Base-by-base conservation (phyloP, 805 yeast species). In the Saturnispora gosingensis region DNA sequence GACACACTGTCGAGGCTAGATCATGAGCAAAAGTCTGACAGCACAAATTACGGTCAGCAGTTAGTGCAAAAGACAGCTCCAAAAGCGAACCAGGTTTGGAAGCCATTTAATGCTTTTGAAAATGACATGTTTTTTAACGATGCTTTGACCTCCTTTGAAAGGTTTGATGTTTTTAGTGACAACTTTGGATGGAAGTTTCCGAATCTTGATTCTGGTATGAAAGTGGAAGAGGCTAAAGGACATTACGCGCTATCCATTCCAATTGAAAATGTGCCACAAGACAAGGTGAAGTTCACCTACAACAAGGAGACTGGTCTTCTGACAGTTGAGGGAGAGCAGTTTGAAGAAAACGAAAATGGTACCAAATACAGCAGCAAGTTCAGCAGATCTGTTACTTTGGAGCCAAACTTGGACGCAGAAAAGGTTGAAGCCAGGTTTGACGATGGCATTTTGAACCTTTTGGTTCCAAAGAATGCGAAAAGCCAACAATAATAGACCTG, bases 181-280 rank as follows among this genome's bases (percentile, higher is more conserved):
- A 20, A n/a, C 13, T 20, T 16, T 34, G 24, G 18, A 16, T 22
- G 47, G 27, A 8, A 28, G 16, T 28, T 22, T 15, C 28, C 35
- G 4, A 15, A 15, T 13, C 8, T 45, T 10, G 40, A 25, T n/a
- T 8, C 22, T 13, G 39, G 18, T 8, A 39, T 42, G 27, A 32
- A 28, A 55, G 63, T 76, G 38, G 60, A 73, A 53, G 80, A 76
- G 30, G 67, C 70, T 44, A 74, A 72, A 5, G 62, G 68, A 44
- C 58, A 64, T 18, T 75, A 72, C 54, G 71, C 68, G 43, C 59
- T 76, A 36, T 70, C 69, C 36, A 67, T 75, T 4, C 70, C 78
- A 1, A 63, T 76, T 49, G 78, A 81, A 9, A 81, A 81, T 50
- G 77, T 76, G 18, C 54, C 66, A 2, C 72, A 70, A 58, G 75